Conservation (phyloP, 164 flowering plant genomes). For the Protea cynaroides region DNA sequence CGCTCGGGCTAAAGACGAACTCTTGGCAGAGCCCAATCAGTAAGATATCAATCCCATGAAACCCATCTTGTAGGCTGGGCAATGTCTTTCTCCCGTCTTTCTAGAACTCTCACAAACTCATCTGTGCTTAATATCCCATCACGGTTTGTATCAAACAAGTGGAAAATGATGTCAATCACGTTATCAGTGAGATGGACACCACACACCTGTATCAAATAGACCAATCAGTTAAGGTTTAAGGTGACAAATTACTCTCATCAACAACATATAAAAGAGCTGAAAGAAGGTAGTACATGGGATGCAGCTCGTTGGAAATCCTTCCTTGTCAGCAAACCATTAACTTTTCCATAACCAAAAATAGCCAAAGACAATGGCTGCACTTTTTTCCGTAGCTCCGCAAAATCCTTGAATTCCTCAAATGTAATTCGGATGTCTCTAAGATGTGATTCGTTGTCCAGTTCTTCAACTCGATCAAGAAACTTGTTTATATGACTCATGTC, state of each 20-base stretch:
- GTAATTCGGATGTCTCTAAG: slow-evolving; percentile 49
- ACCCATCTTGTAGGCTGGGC: slow-evolving; percentile 53
- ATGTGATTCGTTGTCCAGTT: slow-evolving; percentile 39
- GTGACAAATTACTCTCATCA: not conserved
- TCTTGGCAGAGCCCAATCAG: slow-evolving; percentile 40
- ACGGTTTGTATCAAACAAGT: slow-evolving; percentile 62
- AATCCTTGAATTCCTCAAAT: slow-evolving; percentile 70
- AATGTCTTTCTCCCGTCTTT: slow-evolving; percentile 53
- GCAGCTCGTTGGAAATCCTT: slow-evolving; percentile 86
- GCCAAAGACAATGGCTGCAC: slow-evolving; percentile 72
- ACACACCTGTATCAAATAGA: slow-evolving; percentile 55
- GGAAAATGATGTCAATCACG: slow-evolving; percentile 68
- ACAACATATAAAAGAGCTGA: not conserved
- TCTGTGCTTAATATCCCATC: slow-evolving; percentile 73
- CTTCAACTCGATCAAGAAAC: slow-evolving; percentile 67
- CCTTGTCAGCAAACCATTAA: slow-evolving; percentile 62
- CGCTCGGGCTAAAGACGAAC: slow-evolving; percentile 18
- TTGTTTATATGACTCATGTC: slow-evolving; percentile 60
- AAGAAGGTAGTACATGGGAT: slow-evolving; percentile 41
- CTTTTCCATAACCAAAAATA: slow-evolving; percentile 72
- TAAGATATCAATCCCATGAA: slow-evolving; percentile 44
- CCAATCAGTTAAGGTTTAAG: not conserved
- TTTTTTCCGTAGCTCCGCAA: slow-evolving; percentile 68
- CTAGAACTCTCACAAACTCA: slow-evolving; percentile 77
- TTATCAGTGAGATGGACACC: slow-evolving; percentile 55